Base-by-base conservation (phyloP, 495 filamentous ascomycete genomes). In the Geoglossum glabrum region DNA sequence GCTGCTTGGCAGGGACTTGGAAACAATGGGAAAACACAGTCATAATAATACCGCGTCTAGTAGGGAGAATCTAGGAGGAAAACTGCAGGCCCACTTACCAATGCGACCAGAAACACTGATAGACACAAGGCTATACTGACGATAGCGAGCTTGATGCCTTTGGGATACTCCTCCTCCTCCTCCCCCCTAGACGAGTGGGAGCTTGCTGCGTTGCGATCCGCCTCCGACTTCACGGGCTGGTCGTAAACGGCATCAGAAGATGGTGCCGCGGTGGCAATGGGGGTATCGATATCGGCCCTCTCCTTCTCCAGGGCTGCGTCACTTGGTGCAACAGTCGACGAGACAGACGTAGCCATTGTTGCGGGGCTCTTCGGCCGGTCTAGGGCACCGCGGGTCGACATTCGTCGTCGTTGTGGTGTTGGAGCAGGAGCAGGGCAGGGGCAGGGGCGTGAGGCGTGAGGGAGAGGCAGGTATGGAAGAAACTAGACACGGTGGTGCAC, bases 31-130 rank as follows among this genome's bases (percentile, higher is more conserved):
- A n/a, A n/a, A n/a, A n/a, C n/a, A n/a, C n/a, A n/a, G n/a, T n/a
- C n/a, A n/a, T n/a, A n/a, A n/a, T n/a, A n/a, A n/a, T n/a, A n/a
- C n/a, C n/a, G n/a, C n/a, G n/a, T n/a, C n/a, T n/a, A n/a, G n/a
- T n/a, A n/a, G n/a, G n/a, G n/a, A n/a, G n/a, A n/a, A n/a, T n/a
- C n/a, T n/a, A 43, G 21, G 13, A 30, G 3, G 43, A 19, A 51
- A 26, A 36, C 13, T 17, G 56, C 13, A 30, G 26, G 45, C 10
- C 21, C 8, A 38, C 54, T 46, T 19, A 60, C 59, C 54, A 60
- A 34, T 7, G 55, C 59, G 10, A 60, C 33, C 5, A 60, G 57
- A 23, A 60, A 60, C n/a, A 60, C 59, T 8, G 55, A 7, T 15
- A 60, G 21, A 45, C 54, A 59, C 36, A 60, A 38, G 26, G 59